A percentile compares a stretch with the other conserved stretches of the same genome.
These are phyloP conservation scores for Lasiodiplodia hormozganensis DNA, from an alignment of 2,329 filamentous ascomycete genomes.

Conservation along the genomic window DNA sequence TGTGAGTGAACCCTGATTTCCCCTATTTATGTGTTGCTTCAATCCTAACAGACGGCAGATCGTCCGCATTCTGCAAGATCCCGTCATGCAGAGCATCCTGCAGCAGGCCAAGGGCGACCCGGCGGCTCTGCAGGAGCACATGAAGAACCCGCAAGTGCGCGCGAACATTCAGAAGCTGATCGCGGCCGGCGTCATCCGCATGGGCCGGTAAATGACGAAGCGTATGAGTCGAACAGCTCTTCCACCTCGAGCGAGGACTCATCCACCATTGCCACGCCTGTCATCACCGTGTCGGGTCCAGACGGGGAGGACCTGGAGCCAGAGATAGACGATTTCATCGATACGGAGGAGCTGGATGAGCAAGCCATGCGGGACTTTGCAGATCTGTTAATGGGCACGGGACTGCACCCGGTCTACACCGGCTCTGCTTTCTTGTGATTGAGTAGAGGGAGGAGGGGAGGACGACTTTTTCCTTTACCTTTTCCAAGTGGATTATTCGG, in stretches of 20 bases:
- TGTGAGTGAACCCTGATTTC: slow-evolving; percentile 59
- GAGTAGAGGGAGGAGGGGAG: background rate
- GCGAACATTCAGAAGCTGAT: slow-evolving; percentile 95
- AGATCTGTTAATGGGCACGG: slow-evolving; percentile 12
- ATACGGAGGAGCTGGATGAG: slow-evolving; percentile 13
- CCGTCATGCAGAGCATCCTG: slow-evolving; percentile 96
- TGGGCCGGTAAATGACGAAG: slow-evolving; percentile 60
- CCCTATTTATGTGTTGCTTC: slow-evolving; percentile 4
- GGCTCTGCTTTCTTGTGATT: slow-evolving; percentile 17
- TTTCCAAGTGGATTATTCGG: background rate
- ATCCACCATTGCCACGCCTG: background rate
- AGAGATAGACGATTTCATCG: background rate
- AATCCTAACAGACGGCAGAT: slow-evolving; percentile 60
- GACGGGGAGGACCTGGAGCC: slow-evolving; percentile 9
- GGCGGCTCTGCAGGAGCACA: slow-evolving; percentile 91
- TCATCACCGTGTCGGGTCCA: slow-evolving; percentile 19
- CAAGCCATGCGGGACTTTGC: slow-evolving; percentile 6
- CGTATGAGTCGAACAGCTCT: background rate
- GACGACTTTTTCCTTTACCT: background rate
- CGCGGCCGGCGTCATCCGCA: slow-evolving; percentile 87
- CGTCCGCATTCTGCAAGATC: slow-evolving; percentile 89
- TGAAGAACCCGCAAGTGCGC: slow-evolving; percentile 87
- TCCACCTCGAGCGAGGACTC: slow-evolving; percentile 1
- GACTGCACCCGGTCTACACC: slow-evolving; percentile 14
- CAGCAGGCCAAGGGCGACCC: slow-evolving; percentile 96